Base-by-base conservation (phyloP, 2,329 filamentous ascomycete species). In the Pseudogymnoascus sp. region DNA sequence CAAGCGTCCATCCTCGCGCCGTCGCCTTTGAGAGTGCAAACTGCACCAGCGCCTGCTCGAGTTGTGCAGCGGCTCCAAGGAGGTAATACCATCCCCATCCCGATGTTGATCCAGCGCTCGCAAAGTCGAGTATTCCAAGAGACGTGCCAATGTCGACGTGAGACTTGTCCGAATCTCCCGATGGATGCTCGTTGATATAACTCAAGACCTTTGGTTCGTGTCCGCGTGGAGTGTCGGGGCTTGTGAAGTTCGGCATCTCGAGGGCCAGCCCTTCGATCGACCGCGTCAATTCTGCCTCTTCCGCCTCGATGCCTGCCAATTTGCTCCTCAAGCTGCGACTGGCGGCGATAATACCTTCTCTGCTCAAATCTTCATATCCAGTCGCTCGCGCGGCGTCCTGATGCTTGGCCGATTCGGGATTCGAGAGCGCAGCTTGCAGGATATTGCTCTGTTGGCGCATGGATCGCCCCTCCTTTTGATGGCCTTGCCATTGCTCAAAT, bases 31-130 rank as follows among this genome's bases (percentile, higher is more conserved):
- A 80, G 2, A 97, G 80, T 0, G 94, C 87, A 73, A 95, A 97
- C 72, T 93, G 88, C 10, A 97, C 78, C 2, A 99, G 82, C 0
- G 94, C 94, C 72, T 97, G 93, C 75, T 99, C 94, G n/a, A 99
- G 82, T 73, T 94, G 84, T 0, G 92, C 92, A 7, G 86, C 94
- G 70, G 96, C 92, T 71, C 93, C 90, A n/a, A 90, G 79, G 9
- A 99, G 84, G 75, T 92, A 97, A 77, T 99, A 99, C 90, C 92
- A 99, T 1, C 94, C 94, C 93, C 93, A 99, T 37, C 94, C 94
- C 3, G 88, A 90, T 1, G 90, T 87, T n/a, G 83, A 85, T 1
- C 87, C 87, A 4, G 92, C 91, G 63, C 83, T 86, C 4, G 88
- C 80, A 71, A 99, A 97, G 76, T 99, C 93, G 59, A 99, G 79